Conservation (phyloP, 2,329 filamentous ascomycete species). For the Lachnellula cervina region DNA sequence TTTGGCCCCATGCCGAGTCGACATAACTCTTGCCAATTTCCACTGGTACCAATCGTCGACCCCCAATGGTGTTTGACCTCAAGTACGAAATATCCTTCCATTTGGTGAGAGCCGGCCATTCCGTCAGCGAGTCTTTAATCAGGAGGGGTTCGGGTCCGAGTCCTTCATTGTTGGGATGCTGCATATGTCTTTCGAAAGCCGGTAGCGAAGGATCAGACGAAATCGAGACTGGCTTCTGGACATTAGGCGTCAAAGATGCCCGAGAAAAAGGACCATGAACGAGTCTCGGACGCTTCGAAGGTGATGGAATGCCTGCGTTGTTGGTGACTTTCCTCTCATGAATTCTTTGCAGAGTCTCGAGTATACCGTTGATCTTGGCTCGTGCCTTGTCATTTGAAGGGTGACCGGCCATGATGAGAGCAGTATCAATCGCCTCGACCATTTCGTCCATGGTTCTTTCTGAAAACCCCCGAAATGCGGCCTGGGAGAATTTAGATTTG, state of each 20-base stretch:
- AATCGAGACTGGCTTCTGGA: conserved; percentile 39
- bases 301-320: background rate
- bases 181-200: conserved; percentile 58
- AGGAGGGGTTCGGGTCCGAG: conserved; percentile 57
- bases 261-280: conserved; percentile 16
- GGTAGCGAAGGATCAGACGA: conserved; percentile 48
- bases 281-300: conserved; percentile 21
- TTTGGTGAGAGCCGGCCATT: conserved; percentile 73
- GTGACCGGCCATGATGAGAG: conserved; percentile 30
- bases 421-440: conserved; percentile 30
- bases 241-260: conserved; percentile 37
- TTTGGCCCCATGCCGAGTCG: conserved; percentile 78
- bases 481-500: background rate
- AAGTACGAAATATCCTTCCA: conserved; percentile 77
- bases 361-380: conserved; percentile 46
- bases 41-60: conserved; percentile 75
- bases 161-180: conserved; percentile 34
- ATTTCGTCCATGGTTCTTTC: conserved; percentile 22
- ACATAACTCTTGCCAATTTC: conserved; percentile 86
- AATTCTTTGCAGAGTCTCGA: conserved; percentile 60
- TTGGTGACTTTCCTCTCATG: too few species aligned
- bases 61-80: conserved; percentile 66
- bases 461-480: background rate
- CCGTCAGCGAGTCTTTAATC: conserved; percentile 57
- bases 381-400: conserved; percentile 4